phyloP scores from a whole-genome alignment of 2,329 filamentous ascomycete species.

The Aspergillus nomiae region DNA sequence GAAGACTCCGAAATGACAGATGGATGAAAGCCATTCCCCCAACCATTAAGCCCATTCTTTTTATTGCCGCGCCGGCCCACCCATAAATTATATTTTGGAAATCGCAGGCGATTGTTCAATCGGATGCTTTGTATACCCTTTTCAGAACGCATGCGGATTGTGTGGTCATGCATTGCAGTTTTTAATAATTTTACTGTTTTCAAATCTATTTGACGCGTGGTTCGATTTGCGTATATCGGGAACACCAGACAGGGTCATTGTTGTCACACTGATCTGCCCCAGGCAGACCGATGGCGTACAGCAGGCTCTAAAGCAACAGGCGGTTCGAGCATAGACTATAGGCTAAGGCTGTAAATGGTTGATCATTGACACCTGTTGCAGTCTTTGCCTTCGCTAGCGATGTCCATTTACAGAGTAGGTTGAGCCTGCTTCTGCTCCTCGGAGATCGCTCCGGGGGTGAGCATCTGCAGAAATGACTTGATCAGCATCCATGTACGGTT shows the following conservation, averaged over 20 bases:
- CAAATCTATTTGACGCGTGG: not conserved
- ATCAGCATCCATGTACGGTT: conserved; percentile 17
- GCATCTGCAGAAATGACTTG: conserved; percentile 35
- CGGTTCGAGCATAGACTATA: conserved; percentile 10
- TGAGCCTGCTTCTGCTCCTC: conserved; percentile 33
- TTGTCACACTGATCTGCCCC: conserved; percentile 9
- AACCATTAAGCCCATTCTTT: conserved; percentile 11
- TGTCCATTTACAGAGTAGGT: conserved; percentile 40
- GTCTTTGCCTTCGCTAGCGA: conserved; percentile 21
- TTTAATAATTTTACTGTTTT: conserved; percentile 3
- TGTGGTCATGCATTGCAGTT: not conserved
- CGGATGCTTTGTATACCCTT: conserved; percentile 3
- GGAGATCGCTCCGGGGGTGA: conserved; percentile 39
- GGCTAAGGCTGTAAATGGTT: conserved; percentile 12
- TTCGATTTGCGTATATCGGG: not conserved
- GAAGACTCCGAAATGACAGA: conserved; percentile 19
- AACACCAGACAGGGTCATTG: conserved; percentile 1
- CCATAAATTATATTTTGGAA: conserved; percentile 1
- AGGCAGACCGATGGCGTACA: conserved; percentile 12
- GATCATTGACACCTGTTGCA: conserved; percentile 20
- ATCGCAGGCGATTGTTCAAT: not conserved
- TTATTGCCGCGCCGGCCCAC: conserved; percentile 14
- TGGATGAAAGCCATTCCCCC: conserved; percentile 14
- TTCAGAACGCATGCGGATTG: conserved; percentile 2
- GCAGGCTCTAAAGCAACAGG: conserved; percentile 10